Percentiles rank a stretch among this genome's conserved stretches.
phyloP scores from a whole-genome alignment of 2,329 filamentous ascomycete genomes.

The Penicillium sp. region DNA sequence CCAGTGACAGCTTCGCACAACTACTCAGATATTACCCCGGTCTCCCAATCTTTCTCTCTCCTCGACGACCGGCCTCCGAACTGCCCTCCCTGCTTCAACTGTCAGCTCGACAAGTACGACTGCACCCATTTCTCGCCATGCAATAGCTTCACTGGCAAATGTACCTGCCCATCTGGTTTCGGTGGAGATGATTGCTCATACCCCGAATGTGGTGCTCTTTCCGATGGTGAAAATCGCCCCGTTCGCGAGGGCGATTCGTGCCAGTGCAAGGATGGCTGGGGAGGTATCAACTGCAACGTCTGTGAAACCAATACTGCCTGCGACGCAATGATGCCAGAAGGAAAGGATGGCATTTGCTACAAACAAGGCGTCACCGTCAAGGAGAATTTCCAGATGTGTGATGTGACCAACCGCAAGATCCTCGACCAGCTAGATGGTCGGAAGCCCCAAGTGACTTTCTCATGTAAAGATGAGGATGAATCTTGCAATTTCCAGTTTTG shows the following conservation, averaged over 20 bases:
- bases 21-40: constrained; percentile 64
- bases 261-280: constrained; percentile 90
- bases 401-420: constrained; percentile 96
- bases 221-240: constrained; percentile 77
- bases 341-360: constrained; percentile 86
- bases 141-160: constrained; percentile 89
- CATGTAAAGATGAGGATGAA: constrained; percentile 73
- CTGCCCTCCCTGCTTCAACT: constrained; percentile 80
- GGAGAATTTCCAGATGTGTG: constrained; percentile 96
- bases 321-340: constrained; percentile 81
- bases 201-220: constrained; percentile 88
- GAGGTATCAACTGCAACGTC: constrained; percentile 97
- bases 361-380: constrained; percentile 87
- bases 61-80: constrained; percentile 69
- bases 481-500: constrained; percentile 98
- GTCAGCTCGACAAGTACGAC: constrained; percentile 86
- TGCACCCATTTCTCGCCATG: constrained; percentile 91
- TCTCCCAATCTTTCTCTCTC: constrained; percentile 69
- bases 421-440: constrained; percentile 80
- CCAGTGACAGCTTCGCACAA: constrained; percentile 46
- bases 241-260: constrained; percentile 74
- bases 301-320: constrained; percentile 84
- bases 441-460: constrained; percentile 92
- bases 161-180: constrained; percentile 87
- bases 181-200: constrained; percentile 91